Evolutionary conservation across 2,329 filamentous ascomycete genomes (phyloP).

Genomic region (Cercospora brassicicola): DNA sequence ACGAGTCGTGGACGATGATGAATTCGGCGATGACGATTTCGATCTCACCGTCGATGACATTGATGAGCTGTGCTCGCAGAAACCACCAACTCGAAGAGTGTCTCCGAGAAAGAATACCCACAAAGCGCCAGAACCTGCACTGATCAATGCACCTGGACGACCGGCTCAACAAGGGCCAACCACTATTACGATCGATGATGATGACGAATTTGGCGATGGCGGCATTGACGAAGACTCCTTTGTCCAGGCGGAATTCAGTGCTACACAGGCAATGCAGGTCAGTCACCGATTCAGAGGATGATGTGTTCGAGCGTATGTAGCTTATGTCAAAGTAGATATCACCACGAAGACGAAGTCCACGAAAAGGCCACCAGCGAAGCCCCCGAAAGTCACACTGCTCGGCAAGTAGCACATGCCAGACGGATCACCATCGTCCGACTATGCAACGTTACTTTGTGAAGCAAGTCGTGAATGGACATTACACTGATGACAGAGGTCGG

Average conservation of each 20-base stretch:
- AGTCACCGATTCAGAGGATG: constrained; percentile 33
- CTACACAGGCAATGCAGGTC: constrained; percentile 64
- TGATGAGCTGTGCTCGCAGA: constrained; percentile 55
- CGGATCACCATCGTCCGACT: not conserved
- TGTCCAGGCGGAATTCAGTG: constrained; percentile 67
- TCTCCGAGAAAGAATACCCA: constrained; percentile 20
- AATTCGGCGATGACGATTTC: constrained; percentile 49
- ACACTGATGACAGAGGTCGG: constrained; percentile 62
- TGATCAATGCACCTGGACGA: not conserved
- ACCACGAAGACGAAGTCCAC: constrained; percentile 28
- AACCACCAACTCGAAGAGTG: constrained; percentile 12
- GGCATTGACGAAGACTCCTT: constrained; percentile 71
- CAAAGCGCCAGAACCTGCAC: constrained; percentile 13
- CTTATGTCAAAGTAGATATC: constrained; percentile 38
- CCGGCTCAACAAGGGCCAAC: constrained; percentile 2
- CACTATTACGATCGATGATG: constrained; percentile 38
- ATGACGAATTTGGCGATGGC: constrained; percentile 71
- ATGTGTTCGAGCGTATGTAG: constrained; percentile 34
- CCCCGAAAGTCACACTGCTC: constrained; percentile 20
- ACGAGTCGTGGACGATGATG: constrained; percentile 37
- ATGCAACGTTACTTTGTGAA: constrained; percentile 71
- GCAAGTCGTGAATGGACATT: constrained; percentile 69
- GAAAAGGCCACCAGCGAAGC: constrained; percentile 17
- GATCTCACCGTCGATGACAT: constrained; percentile 58
- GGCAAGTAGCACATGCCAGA: constrained; percentile 1